A percentile compares a stretch with the other conserved stretches of the same genome.
phyloP scores from a whole-genome alignment of 257 asterid genomes.

The Ligustrum vulgare region DNA sequence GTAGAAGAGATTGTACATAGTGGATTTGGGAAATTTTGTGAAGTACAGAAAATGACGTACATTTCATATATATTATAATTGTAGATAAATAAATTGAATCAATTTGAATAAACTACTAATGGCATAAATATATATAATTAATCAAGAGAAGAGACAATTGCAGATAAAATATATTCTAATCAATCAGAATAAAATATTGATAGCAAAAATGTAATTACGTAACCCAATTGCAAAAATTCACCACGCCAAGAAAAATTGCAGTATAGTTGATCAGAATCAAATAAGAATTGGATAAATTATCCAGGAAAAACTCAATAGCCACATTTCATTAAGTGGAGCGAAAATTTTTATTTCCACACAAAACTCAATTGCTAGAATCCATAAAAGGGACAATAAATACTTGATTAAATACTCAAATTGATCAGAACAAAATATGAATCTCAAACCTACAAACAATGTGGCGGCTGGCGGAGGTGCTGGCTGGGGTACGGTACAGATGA shows the following conservation, averaged over 20 bases:
- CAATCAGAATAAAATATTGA: not conserved
- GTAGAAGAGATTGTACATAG: too few relatives aligned
- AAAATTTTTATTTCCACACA: not conserved
- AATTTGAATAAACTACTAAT: too few relatives aligned
- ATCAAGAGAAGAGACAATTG: too few relatives aligned
- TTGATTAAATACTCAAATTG: not conserved
- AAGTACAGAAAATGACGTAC: too few relatives aligned
- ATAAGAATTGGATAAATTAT: not conserved
- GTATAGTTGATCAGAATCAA: not conserved
- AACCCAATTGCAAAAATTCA: not conserved
- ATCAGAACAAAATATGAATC: not conserved
- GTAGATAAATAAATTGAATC: too few relatives aligned
- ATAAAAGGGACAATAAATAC: not conserved
- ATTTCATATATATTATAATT: too few relatives aligned
- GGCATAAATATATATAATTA: too few relatives aligned
- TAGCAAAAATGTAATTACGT: not conserved
- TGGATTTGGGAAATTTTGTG: too few relatives aligned
- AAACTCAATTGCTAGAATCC: conserved; percentile 1
- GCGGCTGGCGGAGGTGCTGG: too few relatives aligned
- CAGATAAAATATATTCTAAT: too few relatives aligned
- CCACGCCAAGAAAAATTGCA: not conserved
- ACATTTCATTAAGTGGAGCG: not conserved
- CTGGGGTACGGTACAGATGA: too few relatives aligned
- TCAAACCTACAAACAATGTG: too few relatives aligned
- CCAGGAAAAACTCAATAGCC: not conserved